Base-by-base conservation (phyloP, 495 filamentous ascomycete genomes). In the Aspergillus baeticus region DNA sequence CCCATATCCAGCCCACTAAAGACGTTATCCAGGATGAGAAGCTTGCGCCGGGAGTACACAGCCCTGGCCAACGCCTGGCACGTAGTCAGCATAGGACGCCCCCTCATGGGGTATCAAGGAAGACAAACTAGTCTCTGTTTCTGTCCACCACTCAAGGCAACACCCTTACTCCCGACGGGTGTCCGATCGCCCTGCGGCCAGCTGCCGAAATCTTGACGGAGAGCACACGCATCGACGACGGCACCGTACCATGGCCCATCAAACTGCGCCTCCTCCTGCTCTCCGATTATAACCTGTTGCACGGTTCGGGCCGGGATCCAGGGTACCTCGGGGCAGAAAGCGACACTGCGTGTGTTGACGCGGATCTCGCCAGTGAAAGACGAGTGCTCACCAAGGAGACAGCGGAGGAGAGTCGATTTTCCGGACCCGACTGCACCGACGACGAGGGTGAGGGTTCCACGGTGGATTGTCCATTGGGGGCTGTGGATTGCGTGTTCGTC, bases 81-180 rank as follows among this genome's bases (percentile, higher is more conserved):
- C 18, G 42, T 0, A 17, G 22, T 54, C 37, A 54, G 51, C 14
- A 23, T 5, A 8, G 8, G 26, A 41, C 34, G 14, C 18, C 10
- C 18, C 10, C 8, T 10, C n/a, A 10, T 17, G 5, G 2, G 1
- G 11, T 2, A 7, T 11, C 1, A 14, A 10, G 29, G 6, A 0
- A 14, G n/a, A 22, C 52, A 1, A 39, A 57, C 45, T n/a, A 51
- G 37, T 3, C 44, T n/a, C 63, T 92, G 87, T 61, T 91, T 92
- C 66, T 94, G 91, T 3, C 91, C 91, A 36, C 91, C 91, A 38
- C 87, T 91, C 5, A 94, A 81, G 1, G 86, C 90, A 59, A 91
- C 88, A 23, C 91, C 91, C 18, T 87, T 79, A 62, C 91, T 89
- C 14, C 90, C 91, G 58, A 93, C 89, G 64, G 89, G 83, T 0